A percentile compares a stretch with the other conserved stretches of the same genome.
These are phyloP conservation scores for Detonula confervacea DNA, from an alignment of 352 stramenopile genomes.

Conservation along the genomic window DNA sequence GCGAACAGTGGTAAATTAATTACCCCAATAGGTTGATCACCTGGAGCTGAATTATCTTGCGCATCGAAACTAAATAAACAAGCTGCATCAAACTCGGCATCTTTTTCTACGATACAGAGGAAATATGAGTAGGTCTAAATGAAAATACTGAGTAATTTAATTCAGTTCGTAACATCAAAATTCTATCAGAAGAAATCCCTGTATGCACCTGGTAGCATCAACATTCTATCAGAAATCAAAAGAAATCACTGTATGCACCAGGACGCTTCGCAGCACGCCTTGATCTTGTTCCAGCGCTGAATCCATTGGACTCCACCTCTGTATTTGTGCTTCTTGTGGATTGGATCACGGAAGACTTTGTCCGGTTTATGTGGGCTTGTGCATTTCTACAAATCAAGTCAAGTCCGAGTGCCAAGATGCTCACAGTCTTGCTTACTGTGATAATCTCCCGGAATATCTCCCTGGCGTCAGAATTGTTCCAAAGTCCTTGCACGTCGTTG, in stretches of 20 bases:
- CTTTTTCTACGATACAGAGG: too few species aligned
- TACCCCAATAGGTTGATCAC: too few species aligned
- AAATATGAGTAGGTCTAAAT: too few species aligned
- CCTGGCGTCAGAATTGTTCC: constrained; percentile 69
- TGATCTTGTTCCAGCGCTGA: constrained; percentile 16
- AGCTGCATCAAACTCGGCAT: too few species aligned
- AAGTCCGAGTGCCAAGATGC: constrained; percentile 74
- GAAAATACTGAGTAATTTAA: too few species aligned
- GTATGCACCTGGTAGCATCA: too few species aligned
- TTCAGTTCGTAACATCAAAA: too few species aligned
- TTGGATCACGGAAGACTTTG: constrained; percentile 47
- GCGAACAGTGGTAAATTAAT: constrained; percentile 85
- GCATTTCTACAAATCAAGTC: constrained; percentile 80
- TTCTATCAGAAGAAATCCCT: too few species aligned
- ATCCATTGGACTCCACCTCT: constrained; percentile 7
- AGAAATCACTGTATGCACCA: constrained; percentile 52
- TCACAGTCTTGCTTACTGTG: constrained; percentile 61
- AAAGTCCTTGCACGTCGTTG: constrained; percentile 66
- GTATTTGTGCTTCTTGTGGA: too few species aligned
- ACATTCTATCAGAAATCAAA: too few species aligned
- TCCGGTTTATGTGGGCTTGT: constrained; percentile 51
- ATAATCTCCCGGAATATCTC: constrained; percentile 82
- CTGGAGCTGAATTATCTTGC: too few species aligned
- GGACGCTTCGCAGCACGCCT: constrained; percentile 40
- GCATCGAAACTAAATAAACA: too few species aligned